Base-by-base conservation (phyloP, 768 basidiomycete species). In the Thelephora aurantiotincta region DNA sequence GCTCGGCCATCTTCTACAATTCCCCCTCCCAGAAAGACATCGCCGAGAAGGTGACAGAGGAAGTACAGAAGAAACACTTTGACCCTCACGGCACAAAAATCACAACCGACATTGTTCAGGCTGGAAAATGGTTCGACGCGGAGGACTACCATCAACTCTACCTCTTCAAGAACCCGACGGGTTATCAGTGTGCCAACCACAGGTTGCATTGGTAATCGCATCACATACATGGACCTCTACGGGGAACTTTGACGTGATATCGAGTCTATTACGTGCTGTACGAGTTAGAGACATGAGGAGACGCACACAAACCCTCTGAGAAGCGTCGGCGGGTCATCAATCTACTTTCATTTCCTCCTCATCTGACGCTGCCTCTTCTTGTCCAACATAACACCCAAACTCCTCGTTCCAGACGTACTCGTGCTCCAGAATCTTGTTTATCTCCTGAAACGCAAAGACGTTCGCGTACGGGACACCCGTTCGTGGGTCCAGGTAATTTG, bases 151-250 rank as follows among this genome's bases (percentile, higher is more conserved):
- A 90, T 63, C 89, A 91, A 54, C 68, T 84, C 26, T 90, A 89
- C 58, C 62, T 79, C 47, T 80, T 78, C 67, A 82, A 84, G 68
- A 88, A 96, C 60, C 89, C 93, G 0, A 57, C 58, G 11, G 94
- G 93, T 7, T 96, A 96, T 60, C 87, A 92, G 56, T 97, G 93
- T 64, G 82, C 92, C 0, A 91, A 84, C 2, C 92, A 94, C 63
- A 70, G 67, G 35, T 66, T 93, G 42, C 80, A 89, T 57, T 94
- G 90, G 90, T 91, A 63, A 63, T 30, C 38, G 14, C 4, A 9
- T 30, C 26, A 9, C n/a, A n/a, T n/a, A n/a, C n/a, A n/a, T n/a
- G n/a, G n/a, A n/a, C n/a, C n/a, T n/a, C n/a, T n/a, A n/a, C n/a
- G n/a, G n/a, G n/a, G n/a, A n/a, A n/a, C n/a, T n/a, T n/a, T n/a